Evolutionary conservation across 164 flowering plant genomes (phyloP).

Genomic region (Taxillus chinensis): DNA sequence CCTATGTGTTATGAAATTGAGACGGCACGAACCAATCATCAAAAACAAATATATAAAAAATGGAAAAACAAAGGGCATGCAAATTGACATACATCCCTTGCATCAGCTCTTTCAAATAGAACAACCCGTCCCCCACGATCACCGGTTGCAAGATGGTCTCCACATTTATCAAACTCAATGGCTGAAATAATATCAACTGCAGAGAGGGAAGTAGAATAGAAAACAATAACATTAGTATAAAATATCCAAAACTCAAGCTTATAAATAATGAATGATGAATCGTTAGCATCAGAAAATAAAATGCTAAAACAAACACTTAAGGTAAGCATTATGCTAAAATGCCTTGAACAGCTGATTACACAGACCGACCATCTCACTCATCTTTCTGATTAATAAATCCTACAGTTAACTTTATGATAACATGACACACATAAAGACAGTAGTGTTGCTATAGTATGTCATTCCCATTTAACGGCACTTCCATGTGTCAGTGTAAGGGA

Average conservation of each 20-base stretch:
- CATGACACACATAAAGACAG: too few relatives aligned
- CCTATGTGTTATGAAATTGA: constrained; percentile 23
- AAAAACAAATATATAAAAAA: not conserved
- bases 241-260: not conserved
- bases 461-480: too few relatives aligned
- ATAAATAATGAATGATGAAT: too few relatives aligned
- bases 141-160: constrained; percentile 63
- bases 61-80: not conserved
- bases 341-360: not conserved
- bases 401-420: too few relatives aligned
- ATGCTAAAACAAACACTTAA: too few relatives aligned
- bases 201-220: not conserved
- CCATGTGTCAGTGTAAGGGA: too few relatives aligned
- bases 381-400: too few relatives aligned
- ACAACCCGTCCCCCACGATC: constrained; percentile 72
- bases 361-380: not conserved
- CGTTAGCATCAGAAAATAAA: too few relatives aligned
- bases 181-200: constrained; percentile 55
- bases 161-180: constrained; percentile 55
- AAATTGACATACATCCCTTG: constrained; percentile 31
- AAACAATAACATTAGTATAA: not conserved
- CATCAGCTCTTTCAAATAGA: constrained; percentile 52
- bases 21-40: not conserved
- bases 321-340: too few relatives aligned
- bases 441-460: too few relatives aligned